Evolutionary conservation across 2,329 filamentous ascomycete species (phyloP), one percentile per base, ranked within the genome.

Genomic region (Grosmannia clavigera): DNA sequence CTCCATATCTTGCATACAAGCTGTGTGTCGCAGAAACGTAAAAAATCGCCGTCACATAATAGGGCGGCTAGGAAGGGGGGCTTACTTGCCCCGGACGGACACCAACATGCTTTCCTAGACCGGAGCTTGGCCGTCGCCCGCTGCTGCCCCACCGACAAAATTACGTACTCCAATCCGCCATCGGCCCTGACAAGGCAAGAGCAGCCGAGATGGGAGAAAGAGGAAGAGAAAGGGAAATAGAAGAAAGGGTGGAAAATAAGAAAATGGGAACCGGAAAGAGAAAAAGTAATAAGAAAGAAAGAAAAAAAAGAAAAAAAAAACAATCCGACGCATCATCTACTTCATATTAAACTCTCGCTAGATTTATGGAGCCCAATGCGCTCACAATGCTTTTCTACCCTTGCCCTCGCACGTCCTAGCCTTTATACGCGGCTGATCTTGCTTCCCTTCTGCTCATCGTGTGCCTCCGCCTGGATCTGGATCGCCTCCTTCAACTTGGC

Each of bases 401-500:
- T 27, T 22, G 3, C 12, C 9, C 27, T 27, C 22, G 29, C 16
- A 38, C 25, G 7, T 10, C 11, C 7, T 25, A 27, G 25, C 27
- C 25, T 29, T 56, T 38, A 65, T 25, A 61, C 64, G n/a, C 64
- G 57, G 14, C 62, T 58, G 51, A 60, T 65, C 50, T 57, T 61
- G 58, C 62, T 63, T 22, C 63, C 61, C 55, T 62, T 61, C 56
- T 63, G 59, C 61, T 81, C 75, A 59, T 73, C 77, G 65, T 80
- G 78, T 58, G 79, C 80, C 62, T 80, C 73, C 14, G 77, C 77
- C 63, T 81, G 81, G 61, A 81, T 76, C 67, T 79, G 74, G 61
- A 84, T 81, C 1, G 83, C 82, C 68, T 85, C 81, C 67, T 82
- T 82, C 58, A 86, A 70, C 71, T 83, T 83, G 10, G 70, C 74